Evolutionary conservation across 208 protist genomes (phyloP), one percentile per base, ranked within the genome.

Genomic region (Leishmania braziliensis): DNA sequence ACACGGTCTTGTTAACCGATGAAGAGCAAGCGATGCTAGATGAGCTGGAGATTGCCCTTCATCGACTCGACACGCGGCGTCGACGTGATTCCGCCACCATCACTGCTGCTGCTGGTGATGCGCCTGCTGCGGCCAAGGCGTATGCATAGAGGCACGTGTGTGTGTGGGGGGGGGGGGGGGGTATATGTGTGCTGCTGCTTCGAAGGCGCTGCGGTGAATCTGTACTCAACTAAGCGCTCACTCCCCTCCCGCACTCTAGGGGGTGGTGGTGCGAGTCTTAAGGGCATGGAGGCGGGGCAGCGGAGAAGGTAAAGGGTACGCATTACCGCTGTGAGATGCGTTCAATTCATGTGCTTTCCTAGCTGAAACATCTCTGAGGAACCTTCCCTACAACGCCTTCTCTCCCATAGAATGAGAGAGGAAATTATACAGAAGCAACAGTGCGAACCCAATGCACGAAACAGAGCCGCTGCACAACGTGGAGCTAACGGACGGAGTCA

Each of bases 21-120:
- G 77, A 85, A n/a, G 82, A 85, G 65, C 71, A 74, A 36, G 77
- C 72, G 33, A 81, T 85, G 82, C 65, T 85, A 12, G 48, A 81
- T 29, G 76, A 79, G 77, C 72, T 85, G 63, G 78, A 82, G 77
- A n/a, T 68, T 48, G 78, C 82, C 1, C 72, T 85, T 56, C 63
- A 54, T 0, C 82, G 66, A 46, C 77, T 85, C 12, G 82, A 85
- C 26, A 36, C 54, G 54, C 77, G 79, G 70, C 82, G 78, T 62
- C 77, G 71, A 39, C 77, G 74, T 50, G 36, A 46, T 12, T 50
- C n/a, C 53, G 56, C 23, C 3, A 20, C 46, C 69, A 33, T 14
- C 43, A 51, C 43, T 68, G 33, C 14, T 51, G 20, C 66, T 14
- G 66, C 0, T 1, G 20, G 43, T 51, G 43, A 50, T 33, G 68